Percentiles rank a stretch among this genome's conserved stretches.
phyloP scores from a whole-genome alignment of 2,329 filamentous ascomycete species.

The Dothiorella sarmentorum region DNA sequence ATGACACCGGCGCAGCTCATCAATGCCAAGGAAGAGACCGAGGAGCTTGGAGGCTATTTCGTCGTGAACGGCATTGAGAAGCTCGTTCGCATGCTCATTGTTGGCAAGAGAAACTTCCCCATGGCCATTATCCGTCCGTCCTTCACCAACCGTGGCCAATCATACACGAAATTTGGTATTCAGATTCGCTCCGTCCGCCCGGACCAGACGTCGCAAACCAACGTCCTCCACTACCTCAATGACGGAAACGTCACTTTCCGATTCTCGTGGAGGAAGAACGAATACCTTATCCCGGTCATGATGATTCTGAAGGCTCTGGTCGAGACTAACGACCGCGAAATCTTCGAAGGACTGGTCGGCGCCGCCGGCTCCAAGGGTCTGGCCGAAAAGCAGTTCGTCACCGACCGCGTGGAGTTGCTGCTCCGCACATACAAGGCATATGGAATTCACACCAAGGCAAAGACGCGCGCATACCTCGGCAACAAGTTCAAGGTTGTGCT shows the following conservation, averaged over 20 bases:
- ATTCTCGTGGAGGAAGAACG: constrained; percentile 96
- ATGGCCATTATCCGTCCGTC: constrained; percentile 90
- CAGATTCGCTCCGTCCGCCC: constrained; percentile 88
- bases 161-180: constrained; percentile 87
- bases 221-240: constrained; percentile 90
- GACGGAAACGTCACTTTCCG: constrained; percentile 96
- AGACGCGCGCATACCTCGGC: constrained; percentile 83
- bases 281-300: constrained; percentile 92
- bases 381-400: constrained; percentile 82
- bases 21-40: constrained; percentile 85
- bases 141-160: constrained; percentile 79
- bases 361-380: constrained; percentile 70
- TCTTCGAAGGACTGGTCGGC: constrained; percentile 91
- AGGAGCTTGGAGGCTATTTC: constrained; percentile 95
- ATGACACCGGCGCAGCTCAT: constrained; percentile 81
- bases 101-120: constrained; percentile 89
- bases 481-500: constrained; percentile 88
- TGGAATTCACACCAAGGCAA: constrained; percentile 72
- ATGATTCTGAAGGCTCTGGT: constrained; percentile 95
- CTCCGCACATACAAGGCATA: constrained; percentile 93
- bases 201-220: constrained; percentile 98
- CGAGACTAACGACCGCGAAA: constrained; percentile 94
- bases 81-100: constrained; percentile 85
- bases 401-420: constrained; percentile 87
- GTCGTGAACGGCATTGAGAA: constrained; percentile 98